These are phyloP conservation scores for Cryptococcus jaspeensis DNA, from an alignment of 1,284 basidiomycete species.

Conservation along the genomic window DNA sequence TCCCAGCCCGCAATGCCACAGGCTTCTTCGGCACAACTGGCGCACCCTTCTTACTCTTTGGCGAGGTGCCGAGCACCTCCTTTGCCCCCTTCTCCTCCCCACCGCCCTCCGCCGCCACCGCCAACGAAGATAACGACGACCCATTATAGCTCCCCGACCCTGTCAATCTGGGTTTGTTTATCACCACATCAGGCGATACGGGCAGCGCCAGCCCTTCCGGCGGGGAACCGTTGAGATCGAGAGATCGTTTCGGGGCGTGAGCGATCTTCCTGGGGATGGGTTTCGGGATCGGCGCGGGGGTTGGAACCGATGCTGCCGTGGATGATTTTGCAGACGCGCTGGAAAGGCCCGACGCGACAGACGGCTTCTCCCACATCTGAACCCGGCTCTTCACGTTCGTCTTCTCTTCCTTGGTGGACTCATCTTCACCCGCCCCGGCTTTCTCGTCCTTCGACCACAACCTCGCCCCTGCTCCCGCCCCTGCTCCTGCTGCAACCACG, in stretches of 20 bases:
- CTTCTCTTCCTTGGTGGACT: neutral
- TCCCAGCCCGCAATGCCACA: slow-evolving; percentile 9
- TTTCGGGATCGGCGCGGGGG: neutral
- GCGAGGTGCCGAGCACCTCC: neutral
- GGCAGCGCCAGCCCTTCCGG: slow-evolving; percentile 24
- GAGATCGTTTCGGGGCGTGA: slow-evolving; percentile 3
- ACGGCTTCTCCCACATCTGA: slow-evolving; percentile 6
- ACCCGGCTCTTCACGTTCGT: neutral
- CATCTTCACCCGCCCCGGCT: too few species aligned
- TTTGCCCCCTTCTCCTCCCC: neutral
- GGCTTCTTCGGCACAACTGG: slow-evolving; percentile 28
- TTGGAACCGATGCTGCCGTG: neutral
- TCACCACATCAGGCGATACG: slow-evolving; percentile 17
- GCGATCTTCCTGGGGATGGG: neutral
- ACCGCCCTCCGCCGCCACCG: neutral
- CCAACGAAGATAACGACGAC: neutral
- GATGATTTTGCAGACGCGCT: neutral
- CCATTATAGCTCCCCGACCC: neutral
- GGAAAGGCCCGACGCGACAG: neutral
- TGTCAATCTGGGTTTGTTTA: neutral
- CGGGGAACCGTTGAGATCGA: slow-evolving; percentile 26
- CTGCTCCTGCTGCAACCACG: too few species aligned
- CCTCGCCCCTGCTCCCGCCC: too few species aligned
- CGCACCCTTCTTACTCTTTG: slow-evolving; percentile 17
- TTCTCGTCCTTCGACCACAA: too few species aligned